These are phyloP conservation scores for Allomyces macrogynus DNA, from an alignment of 192 early-diverging fungal genomes.

Conservation along the genomic window DNA sequence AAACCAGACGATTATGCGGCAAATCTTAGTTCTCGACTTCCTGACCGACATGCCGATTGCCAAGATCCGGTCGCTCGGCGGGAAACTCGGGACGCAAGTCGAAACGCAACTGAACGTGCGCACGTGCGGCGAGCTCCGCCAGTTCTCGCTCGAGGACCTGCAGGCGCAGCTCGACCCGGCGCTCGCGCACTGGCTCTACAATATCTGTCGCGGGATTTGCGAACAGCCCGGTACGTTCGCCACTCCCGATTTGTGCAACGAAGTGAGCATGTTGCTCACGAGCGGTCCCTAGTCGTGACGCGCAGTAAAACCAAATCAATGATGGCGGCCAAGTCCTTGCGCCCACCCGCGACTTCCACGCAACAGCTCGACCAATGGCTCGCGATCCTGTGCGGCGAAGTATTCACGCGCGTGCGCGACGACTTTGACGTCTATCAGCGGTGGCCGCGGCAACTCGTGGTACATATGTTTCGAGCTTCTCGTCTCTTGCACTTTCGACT, in stretches of 20 bases:
- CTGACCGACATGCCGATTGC: slow-evolving; percentile 42
- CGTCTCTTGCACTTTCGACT: too few species aligned
- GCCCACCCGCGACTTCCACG: slow-evolving; percentile 8
- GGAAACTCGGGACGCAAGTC: slow-evolving; percentile 58
- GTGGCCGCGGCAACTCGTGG: slow-evolving; percentile 29
- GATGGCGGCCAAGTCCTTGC: slow-evolving; percentile 22
- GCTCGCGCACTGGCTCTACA: slow-evolving; percentile 31
- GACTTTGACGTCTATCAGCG: slow-evolving; percentile 23
- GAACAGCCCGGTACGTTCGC: slow-evolving; percentile 16
- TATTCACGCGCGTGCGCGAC: slow-evolving; percentile 23
- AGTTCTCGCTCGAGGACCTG: slow-evolving; percentile 19
- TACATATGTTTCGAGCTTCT: slow-evolving; percentile 4
- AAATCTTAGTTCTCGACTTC: slow-evolving; percentile 28
- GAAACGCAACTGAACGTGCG: slow-evolving; percentile 33
- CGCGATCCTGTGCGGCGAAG: slow-evolving; percentile 24
- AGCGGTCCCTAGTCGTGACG: not conserved
- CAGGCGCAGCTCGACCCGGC: slow-evolving; percentile 26
- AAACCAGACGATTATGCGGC: slow-evolving; percentile 44
- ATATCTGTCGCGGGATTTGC: slow-evolving; percentile 40
- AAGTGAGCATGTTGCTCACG: not conserved
- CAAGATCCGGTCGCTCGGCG: slow-evolving; percentile 72
- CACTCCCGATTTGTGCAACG: too few species aligned
- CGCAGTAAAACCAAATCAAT: slow-evolving; percentile 18
- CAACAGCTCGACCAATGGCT: slow-evolving; percentile 24
- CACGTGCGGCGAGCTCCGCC: slow-evolving; percentile 35